Base-by-base conservation (phyloP, 805 yeast genomes). In the Barnettozyma salicaria region DNA sequence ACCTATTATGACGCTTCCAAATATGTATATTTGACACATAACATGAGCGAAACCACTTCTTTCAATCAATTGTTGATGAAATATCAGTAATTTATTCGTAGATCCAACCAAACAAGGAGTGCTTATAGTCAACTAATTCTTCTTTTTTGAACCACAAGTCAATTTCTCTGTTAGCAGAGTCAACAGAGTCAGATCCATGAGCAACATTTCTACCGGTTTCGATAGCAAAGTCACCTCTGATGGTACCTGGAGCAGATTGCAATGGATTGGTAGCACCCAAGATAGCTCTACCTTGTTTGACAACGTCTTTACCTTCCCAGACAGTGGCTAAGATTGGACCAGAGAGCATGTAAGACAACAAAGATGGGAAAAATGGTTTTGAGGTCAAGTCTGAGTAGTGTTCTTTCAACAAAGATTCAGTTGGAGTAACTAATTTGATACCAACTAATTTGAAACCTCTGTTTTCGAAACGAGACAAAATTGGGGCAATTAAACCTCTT, bases 301-400 rank as follows among this genome's bases (percentile, higher is more conserved):
- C 98, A 66, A 80, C 98, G 63, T 92, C 97, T 76, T 89, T 92
- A 71, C 99, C 99, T 73, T 92, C 97, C 99, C 99, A 92, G 58
- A 89, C 97, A 65, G 96, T 92, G 58, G 98, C 98, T 59, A 90
- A 79, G 56, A 92, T 83, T 64, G 99, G 99, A 58, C 99, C 99
- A 53, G 96, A 87, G 64, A 76, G 74, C 99, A 92, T 94, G 86
- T 89, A 89, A 51, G 87, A 74, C 63, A 86, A 77, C 69, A 92
- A 78, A 49, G 95, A 85, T 65, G 97, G 96, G 90, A 89, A 92
- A 78, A 92, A 92, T 60, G 97, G 95, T 78, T 92, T 92, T 61
- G 77, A 69, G 66, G 83, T 89, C 68, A 92, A 83, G 73, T 92
- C 99, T 48, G 80, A 81, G 76, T 94, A 92, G 75, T 92, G 99